Evolutionary conservation across 2,329 filamentous ascomycete species (phyloP), one percentile per base, ranked within the genome.

Genomic region (Colletotrichum sp.): DNA sequence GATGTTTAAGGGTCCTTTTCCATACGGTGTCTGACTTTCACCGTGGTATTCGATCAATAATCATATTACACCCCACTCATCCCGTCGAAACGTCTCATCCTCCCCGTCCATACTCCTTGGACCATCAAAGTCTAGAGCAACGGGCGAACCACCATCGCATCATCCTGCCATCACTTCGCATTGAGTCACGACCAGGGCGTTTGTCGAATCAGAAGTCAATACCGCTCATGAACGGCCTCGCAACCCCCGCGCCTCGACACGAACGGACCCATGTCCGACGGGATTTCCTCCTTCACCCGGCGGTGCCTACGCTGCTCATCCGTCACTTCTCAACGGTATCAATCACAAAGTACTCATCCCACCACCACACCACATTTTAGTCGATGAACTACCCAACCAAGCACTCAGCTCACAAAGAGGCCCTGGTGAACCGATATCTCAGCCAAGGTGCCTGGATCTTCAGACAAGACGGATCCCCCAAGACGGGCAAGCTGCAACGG

Each of bases 151-250:
- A 52, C 55, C 56, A 38, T 36, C 64, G 32, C 71, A 74, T 56
- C 71, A 76, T 62, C 28, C 59, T 74, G 26, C 43, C 65, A 71
- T 76, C 64, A 71, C 38, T 71, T 73, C 62, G 74, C 59, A 74
- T 65, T 73, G 73, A 69, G 63, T 73, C 73, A 68, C 70, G 30
- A 38, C 71, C 36, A 65, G 71, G 71, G 55, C 43, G 16, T 7
- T 18, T 7, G 66, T 48, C 71, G 36, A 76, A 74, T 71, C 36
- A 65, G 59, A 76, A 21, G 26, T 24, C 48, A 43, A 21, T 24
- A 16, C 30, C 55, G 26, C 38, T 38, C 34, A 43, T 61, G 30
- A 38, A 43, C 32, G 38, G 43, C n/a, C 26, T 72, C 26, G 55
- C 56, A 18, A 24, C 24, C 61, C 61, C 61, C 68, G 21, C 24